phyloP scores from a whole-genome alignment of 805 yeast genomes.

The Jamesozyma lodderae region DNA sequence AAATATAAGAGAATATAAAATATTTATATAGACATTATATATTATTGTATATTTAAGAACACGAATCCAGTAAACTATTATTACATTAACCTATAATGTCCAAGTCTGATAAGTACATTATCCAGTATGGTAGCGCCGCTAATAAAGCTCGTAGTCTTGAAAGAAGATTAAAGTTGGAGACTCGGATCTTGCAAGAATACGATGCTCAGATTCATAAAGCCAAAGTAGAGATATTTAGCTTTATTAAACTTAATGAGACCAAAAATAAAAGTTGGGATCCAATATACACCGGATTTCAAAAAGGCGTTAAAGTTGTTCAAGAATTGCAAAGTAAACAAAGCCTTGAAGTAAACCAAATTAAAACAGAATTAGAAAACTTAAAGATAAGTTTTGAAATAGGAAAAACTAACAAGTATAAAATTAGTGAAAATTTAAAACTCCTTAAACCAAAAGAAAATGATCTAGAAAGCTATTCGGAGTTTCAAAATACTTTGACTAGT shows the following conservation, averaged over 20 bases:
- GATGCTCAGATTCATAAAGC: not conserved
- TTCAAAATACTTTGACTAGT: not conserved
- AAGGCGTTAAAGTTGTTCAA: not conserved
- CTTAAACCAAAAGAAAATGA: not conserved
- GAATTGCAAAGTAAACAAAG: not conserved
- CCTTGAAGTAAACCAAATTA: not conserved
- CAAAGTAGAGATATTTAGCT: too few relatives aligned
- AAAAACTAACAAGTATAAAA: too few relatives aligned
- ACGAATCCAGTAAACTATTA: too few relatives aligned
- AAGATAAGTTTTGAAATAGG: not conserved
- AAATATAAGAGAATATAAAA: too few relatives aligned
- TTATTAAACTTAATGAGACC: too few relatives aligned
- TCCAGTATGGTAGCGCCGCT: not conserved
- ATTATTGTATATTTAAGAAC: too few relatives aligned
- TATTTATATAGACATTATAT: too few relatives aligned
- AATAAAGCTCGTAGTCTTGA: not conserved
- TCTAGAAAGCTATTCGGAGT: not conserved
- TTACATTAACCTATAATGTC: too few relatives aligned
- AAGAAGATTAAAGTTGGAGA: not conserved
- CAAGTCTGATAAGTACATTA: too few relatives aligned
- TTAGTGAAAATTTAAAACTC: too few relatives aligned
- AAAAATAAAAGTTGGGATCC: too few relatives aligned
- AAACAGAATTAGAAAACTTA: not conserved
- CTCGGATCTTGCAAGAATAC: not conserved
- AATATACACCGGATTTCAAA: not conserved